These are phyloP conservation scores for Pseudopyrenochaeta lycopersici DNA, from an alignment of 2,329 filamentous ascomycete species.

Conservation along the genomic window DNA sequence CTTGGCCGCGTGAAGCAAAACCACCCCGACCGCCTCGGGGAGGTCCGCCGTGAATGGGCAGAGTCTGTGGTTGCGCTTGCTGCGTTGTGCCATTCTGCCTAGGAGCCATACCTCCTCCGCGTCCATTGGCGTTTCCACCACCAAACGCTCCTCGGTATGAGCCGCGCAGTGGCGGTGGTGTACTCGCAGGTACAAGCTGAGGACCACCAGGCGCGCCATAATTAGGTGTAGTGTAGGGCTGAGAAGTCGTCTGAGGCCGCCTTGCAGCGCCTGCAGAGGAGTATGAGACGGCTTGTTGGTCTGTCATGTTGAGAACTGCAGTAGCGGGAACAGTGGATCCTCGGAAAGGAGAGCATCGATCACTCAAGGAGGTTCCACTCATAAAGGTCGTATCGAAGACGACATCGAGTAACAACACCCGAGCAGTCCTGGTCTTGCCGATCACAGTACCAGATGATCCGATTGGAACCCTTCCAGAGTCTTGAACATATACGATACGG, in stretches of 20 bases:
- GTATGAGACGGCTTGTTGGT: conserved; percentile 79
- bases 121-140: conserved; percentile 54
- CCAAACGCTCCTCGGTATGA: conserved; percentile 67
- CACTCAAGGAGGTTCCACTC: conserved; percentile 91
- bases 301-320: conserved; percentile 87
- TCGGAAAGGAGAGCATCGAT: conserved; percentile 90
- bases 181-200: conserved; percentile 66
- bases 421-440: conserved; percentile 87
- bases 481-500: conserved; percentile 89
- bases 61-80: conserved; percentile 41
- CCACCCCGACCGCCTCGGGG: conserved; percentile 51
- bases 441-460: conserved; percentile 92
- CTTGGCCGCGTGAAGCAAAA: conserved; percentile 46
- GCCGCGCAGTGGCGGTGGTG: conserved; percentile 66
- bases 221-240: conserved; percentile 62
- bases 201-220: conserved; percentile 67
- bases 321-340: conserved; percentile 89
- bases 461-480: conserved; percentile 94
- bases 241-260: conserved; percentile 57
- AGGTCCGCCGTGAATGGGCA: conserved; percentile 52
- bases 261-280: conserved; percentile 68
- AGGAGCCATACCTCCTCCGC: conserved; percentile 49
- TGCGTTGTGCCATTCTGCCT: conserved; percentile 38
- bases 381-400: conserved; percentile 96
- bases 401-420: conserved; percentile 84